These are phyloP conservation scores for Fusarium solani-melongenae DNA, from an alignment of 2,329 filamentous ascomycete genomes.

Conservation along the genomic window DNA sequence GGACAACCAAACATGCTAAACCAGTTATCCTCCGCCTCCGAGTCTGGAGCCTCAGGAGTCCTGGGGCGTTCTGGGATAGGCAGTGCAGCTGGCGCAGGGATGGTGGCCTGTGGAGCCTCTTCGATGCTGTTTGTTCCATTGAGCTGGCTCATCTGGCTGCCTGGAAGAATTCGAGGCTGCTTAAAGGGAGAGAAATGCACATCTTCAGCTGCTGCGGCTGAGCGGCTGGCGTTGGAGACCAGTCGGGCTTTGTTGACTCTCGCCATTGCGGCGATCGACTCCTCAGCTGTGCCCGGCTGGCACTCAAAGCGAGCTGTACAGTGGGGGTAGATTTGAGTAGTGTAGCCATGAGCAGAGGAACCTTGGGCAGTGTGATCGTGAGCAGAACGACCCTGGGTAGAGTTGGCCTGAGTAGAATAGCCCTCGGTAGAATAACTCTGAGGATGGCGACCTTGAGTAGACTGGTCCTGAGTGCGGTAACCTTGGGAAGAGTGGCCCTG, in stretches of 20 bases:
- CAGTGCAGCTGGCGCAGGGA: background rate
- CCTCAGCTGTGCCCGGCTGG: constrained; percentile 20
- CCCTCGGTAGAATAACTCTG: background rate
- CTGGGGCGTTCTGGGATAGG: background rate
- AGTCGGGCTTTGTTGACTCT: background rate
- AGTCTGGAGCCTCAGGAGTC: background rate
- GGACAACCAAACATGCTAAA: background rate
- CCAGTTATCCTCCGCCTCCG: background rate
- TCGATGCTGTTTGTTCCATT: background rate
- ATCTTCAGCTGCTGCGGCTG: background rate
- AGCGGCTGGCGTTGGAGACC: background rate
- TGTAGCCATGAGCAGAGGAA: background rate
- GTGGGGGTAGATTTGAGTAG: constrained; percentile 3
- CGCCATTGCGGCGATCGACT: constrained; percentile 19
- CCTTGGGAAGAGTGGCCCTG: too few relatives aligned
- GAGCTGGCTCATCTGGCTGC: background rate
- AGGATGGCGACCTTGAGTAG: background rate
- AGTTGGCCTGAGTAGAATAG: background rate
- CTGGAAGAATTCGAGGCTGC: background rate
- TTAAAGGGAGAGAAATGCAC: background rate
- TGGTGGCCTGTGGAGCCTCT: background rate
- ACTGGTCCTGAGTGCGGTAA: too few relatives aligned
- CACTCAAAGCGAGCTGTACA: constrained; percentile 22
- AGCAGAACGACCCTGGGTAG: background rate
- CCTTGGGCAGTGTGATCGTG: background rate